phyloP scores from a whole-genome alignment of 164 flowering plant genomes.

The Stephania yunnanensis region DNA sequence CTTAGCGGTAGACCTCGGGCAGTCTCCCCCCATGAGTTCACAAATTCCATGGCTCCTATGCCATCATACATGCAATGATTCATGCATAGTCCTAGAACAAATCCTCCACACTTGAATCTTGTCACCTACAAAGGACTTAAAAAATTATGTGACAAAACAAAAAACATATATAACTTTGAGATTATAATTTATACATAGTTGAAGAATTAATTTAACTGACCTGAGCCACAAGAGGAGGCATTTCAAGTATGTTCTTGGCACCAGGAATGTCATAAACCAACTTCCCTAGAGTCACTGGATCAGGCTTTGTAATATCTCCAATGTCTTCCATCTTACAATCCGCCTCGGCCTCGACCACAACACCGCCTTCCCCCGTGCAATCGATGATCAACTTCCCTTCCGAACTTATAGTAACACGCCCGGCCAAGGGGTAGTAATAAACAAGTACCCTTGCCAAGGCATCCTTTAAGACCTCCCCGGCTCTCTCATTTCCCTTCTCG shows the following conservation, averaged over 20 bases:
- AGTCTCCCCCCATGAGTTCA: constrained; percentile 78
- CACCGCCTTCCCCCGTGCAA: constrained; percentile 78
- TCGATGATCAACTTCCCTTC: constrained; percentile 76
- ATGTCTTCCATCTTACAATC: constrained; percentile 46
- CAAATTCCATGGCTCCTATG: constrained; percentile 78
- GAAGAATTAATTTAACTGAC: constrained; percentile 22
- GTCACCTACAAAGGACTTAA: constrained; percentile 50
- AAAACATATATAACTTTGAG: too few relatives aligned
- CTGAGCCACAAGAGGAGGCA: constrained; percentile 75
- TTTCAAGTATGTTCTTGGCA: constrained; percentile 65
- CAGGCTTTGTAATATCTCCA: constrained; percentile 68
- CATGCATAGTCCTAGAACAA: constrained; percentile 68
- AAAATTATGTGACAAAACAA: not conserved
- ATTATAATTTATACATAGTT: not conserved
- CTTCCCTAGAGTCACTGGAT: constrained; percentile 67
- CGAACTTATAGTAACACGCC: constrained; percentile 57
- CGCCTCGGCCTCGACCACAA: constrained; percentile 82
- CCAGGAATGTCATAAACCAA: constrained; percentile 71
- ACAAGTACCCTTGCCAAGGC: constrained; percentile 74
- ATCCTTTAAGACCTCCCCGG: constrained; percentile 47
- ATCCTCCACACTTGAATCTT: constrained; percentile 84
- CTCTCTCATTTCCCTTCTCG: constrained; percentile 45
- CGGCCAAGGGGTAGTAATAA: constrained; percentile 68
- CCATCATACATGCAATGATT: constrained; percentile 89
- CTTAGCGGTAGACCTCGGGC: constrained; percentile 55